A percentile compares a stretch with the other conserved stretches of the same genome.
These are phyloP conservation scores for Coniochaeta pulveracea DNA, from an alignment of 2,329 filamentous ascomycete species.

Conservation along the genomic window DNA sequence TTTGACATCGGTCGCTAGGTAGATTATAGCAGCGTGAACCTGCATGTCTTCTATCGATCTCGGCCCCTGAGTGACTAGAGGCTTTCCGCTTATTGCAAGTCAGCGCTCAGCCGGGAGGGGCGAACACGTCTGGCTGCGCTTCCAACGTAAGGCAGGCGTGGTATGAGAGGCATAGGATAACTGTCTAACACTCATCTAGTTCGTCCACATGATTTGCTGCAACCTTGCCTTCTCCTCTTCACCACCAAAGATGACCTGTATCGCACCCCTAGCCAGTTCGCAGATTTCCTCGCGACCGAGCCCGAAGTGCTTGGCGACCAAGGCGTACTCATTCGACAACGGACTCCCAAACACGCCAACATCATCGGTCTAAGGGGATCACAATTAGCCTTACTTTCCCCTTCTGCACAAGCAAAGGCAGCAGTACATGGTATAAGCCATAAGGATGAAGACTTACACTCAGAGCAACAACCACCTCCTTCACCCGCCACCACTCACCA, in stretches of 20 bases:
- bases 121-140: too few species aligned
- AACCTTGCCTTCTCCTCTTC: slow-evolving; percentile 49
- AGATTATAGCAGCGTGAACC: too few species aligned
- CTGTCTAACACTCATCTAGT: too few species aligned
- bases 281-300: slow-evolving; percentile 36
- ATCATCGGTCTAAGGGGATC: slow-evolving; percentile 65
- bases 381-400: too few species aligned
- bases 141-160: too few species aligned
- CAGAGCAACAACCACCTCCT: slow-evolving; percentile 50
- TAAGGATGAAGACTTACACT: slow-evolving; percentile 46
- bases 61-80: too few species aligned
- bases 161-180: background rate
- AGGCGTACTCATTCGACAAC: slow-evolving; percentile 64
- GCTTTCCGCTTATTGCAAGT: too few species aligned
- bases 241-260: slow-evolving; percentile 56
- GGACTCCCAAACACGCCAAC: slow-evolving; percentile 71
- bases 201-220: slow-evolving; percentile 34
- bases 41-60: too few species aligned
- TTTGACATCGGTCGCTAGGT: too few species aligned
- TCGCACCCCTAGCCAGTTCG: slow-evolving; percentile 45
- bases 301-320: slow-evolving; percentile 60
- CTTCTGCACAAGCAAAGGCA: too few species aligned
- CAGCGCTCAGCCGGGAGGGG: too few species aligned
- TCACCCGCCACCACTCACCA: slow-evolving; percentile 54
- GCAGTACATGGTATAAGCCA: too few species aligned